phyloP scores from a whole-genome alignment of 1,139 yeast species.

The Taphrina deformans region DNA sequence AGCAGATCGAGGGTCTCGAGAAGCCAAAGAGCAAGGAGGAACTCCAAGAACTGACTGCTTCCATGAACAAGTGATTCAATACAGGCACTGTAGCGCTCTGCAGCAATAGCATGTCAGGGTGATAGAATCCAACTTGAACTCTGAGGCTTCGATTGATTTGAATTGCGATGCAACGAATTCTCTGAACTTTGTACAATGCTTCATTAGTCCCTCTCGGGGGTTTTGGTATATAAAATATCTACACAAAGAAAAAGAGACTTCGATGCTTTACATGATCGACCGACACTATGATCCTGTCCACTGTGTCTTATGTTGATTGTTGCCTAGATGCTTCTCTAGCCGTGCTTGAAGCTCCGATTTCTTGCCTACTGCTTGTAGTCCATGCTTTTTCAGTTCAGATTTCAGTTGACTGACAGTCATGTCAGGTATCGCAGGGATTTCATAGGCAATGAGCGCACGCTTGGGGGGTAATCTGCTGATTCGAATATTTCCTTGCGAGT shows the following conservation, averaged over 20 bases:
- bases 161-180: too few relatives aligned
- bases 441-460: not conserved
- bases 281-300: not conserved
- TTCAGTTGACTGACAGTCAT: conserved; percentile 29
- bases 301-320: not conserved
- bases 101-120: too few relatives aligned
- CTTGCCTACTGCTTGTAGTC: conserved; percentile 19
- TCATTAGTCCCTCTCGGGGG: not conserved
- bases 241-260: not conserved
- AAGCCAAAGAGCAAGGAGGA: conserved; percentile 33
- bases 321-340: not conserved
- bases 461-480: conserved; percentile 23
- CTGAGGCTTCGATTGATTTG: too few relatives aligned
- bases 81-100: too few relatives aligned
- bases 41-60: conserved; percentile 16
- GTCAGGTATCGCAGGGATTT: conserved; percentile 20
- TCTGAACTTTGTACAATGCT: not conserved
- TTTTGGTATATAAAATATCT: not conserved
- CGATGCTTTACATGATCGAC: not conserved
- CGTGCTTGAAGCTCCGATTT: conserved; percentile 20
- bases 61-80: conserved; percentile 22
- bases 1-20: conserved; percentile 21
- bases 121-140: too few relatives aligned
- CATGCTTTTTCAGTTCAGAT: conserved; percentile 12
- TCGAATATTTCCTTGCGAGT: conserved; percentile 19